Evolutionary conservation across 1,284 basidiomycete genomes (phyloP), one percentile per base, ranked within the genome.

Genomic region (Meripilus lineatus): DNA sequence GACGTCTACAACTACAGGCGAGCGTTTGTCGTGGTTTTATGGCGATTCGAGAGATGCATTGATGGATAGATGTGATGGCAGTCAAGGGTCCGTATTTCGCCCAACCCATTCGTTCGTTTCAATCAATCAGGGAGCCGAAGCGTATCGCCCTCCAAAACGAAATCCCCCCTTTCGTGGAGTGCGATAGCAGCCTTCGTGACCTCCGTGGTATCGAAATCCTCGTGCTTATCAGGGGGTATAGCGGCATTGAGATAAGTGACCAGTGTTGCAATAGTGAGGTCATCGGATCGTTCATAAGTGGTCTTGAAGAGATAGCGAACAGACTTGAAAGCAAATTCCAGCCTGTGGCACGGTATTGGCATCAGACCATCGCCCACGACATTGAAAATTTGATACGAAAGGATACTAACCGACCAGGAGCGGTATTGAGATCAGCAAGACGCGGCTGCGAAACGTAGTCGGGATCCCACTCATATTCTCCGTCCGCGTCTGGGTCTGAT

Each of bases 141-240:
- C 47, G 74, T 70, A 54, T 84, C 82, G 22, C 81, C 82, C 55
- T 81, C 74, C 45, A 82, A 71, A 21, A 69, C 57, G 23, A 80
- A 66, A 40, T 69, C 63, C 1, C 77, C 75, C 48, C 69, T 68
- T 40, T 79, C 77, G 45, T 73, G 71, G 38, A 84, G 58, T 11
- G 67, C 60, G 14, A 65, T 72, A n/a, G 75, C 76, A 10, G 72
- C 74, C 47, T 72, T 74, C 10, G 72, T 75, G 10, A 87, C 81
- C 62, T 87, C 84, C 2, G 70, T 70, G 10, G 81, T 84, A 58
- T 87, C 84, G 50, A 84, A 87, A 50, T 88, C 84, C 64, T 86
- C 84, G 58, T 85, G 77, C 61, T 85, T 87, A 59, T 86, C 84
- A 11, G 67, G 68, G 2, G 83, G 84, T 68, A 86, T 75, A 6